phyloP scores from a whole-genome alignment of 805 yeast species.

The Kodamaea sagamina region DNA sequence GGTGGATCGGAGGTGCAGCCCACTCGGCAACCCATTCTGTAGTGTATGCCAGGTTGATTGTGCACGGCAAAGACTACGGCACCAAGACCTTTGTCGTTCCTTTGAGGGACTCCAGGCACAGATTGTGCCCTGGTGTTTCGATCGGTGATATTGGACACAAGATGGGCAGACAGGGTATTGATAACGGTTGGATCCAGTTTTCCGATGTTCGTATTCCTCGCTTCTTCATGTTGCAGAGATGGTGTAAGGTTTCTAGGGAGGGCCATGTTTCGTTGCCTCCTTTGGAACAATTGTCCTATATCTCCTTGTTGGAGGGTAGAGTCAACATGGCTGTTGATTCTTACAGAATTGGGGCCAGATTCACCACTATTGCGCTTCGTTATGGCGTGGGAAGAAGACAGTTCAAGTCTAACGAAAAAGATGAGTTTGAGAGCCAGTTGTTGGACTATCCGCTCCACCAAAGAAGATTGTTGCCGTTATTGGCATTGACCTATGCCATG shows the following conservation, averaged over 20 bases:
- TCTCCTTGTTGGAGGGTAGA: constrained; percentile 47
- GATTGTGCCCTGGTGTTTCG: constrained; percentile 45
- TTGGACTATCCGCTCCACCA: constrained; percentile 49
- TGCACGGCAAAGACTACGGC: constrained; percentile 47
- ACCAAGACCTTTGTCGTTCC: constrained; percentile 50
- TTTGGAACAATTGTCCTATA: constrained; percentile 46
- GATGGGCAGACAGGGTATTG: constrained; percentile 53
- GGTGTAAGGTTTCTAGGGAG: constrained; percentile 40
- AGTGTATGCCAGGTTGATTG: constrained; percentile 45
- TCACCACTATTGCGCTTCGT: constrained; percentile 45
- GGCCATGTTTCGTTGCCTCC: constrained; percentile 47
- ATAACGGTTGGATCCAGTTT: constrained; percentile 52
- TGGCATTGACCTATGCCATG: constrained; percentile 42
- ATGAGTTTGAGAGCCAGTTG: constrained; percentile 40
- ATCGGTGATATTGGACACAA: constrained; percentile 51
- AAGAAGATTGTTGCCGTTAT: constrained; percentile 45
- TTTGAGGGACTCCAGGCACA: constrained; percentile 45
- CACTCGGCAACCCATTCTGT: constrained; percentile 47
- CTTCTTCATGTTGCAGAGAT: constrained; percentile 48
- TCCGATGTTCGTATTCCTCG: constrained; percentile 46
- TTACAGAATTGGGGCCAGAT: constrained; percentile 43
- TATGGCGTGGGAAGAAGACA: constrained; percentile 50
- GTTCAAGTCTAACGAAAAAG: constrained; percentile 36
- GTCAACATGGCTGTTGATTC: constrained; percentile 48
- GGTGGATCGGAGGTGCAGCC: constrained; percentile 56